Base-by-base conservation (phyloP, 305 asterid genomes). In the Nicotiana rustica region DNA sequence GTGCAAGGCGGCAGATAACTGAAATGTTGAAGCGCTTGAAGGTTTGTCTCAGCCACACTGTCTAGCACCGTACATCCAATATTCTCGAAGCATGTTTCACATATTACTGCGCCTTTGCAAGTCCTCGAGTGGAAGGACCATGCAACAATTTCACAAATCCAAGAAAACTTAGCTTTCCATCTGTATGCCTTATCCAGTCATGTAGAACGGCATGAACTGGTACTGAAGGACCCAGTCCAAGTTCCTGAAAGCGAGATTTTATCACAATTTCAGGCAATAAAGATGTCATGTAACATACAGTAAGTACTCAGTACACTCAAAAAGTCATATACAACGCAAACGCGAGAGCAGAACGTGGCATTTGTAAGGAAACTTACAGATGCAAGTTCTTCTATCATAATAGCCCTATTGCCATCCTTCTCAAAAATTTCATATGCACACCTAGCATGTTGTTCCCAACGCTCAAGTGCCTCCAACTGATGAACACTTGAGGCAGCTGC, bases 301-400 rank as follows among this genome's bases (percentile, higher is more conserved):
- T 4, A 59, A 2, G 65, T 59, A 73, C 0, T 59, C 47, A 4
- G 15, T 29, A 52, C 55, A 14, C 80, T 75, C 65, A 52, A 75
- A 68, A 41, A 52, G 64, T 29, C 38, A 18, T 17, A 69, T 41
- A 41, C 7, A 47, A 13, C 18, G 35, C 61, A 2, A 25, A 15
- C 29, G 41, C 52, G n/a, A 79, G 19, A 82, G 82, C 60, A 70
- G 5, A 10, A 71, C 6, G 44, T 73, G 44, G 41, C 41, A 49
- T 73, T 73, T 49, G 21, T 25, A 25, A 18, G 14, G 1, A 2
- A 14, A 82, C 90, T 88, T 86, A 93, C 98, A 1, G 98, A 89
- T 80, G 92, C 97, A 56, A 93, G 89, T 87, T 93, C 98, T 84
- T 92, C 92, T 18, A 93, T 90, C 70, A 91, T 83, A 41, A 93